Base-by-base conservation (phyloP, 2,329 filamentous ascomycete genomes). In the Anisogramma anomala region DNA sequence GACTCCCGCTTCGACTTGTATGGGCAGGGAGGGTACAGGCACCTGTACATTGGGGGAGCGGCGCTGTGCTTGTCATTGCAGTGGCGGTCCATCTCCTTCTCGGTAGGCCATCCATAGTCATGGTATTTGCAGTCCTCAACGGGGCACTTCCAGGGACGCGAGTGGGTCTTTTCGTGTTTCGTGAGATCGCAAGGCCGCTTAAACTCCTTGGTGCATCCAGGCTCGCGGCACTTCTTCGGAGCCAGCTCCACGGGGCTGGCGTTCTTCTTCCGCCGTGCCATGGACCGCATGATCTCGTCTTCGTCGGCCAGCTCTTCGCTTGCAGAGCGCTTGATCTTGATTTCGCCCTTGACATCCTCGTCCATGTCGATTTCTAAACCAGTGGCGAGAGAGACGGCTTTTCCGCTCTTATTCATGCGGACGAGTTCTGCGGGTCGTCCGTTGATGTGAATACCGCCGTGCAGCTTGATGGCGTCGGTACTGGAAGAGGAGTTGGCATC, bases 91-190 rank as follows among this genome's bases (percentile, higher is more conserved):
- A 88, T 84, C 65, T 96, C 91, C 66, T 98, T 96, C 64, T 96
- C 88, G 0, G 91, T 96, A 4, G 91, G 89, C 84, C 89, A 96
- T 36, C 91, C 91, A 53, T 84, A 78, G 25, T 82, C 74, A 59
- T 84, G 78, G 62, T 94, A 96, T 59, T 93, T 94, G 82, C 91
- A 96, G 33, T 75, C 79, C 30, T 73, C 57, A 17, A 84, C 69
- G 6, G 79, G 74, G 62, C 91, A 98, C 68, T 98, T 98, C 83
- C 84, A 95, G 8, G 89, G 91, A 26, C 91, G 84, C 42, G 85
- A 87, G 61, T 98, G 91, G 0, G 89, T 96, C 71, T 96, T 98
- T 66, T 94, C 84, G 64, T 98, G 91, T 70, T 96, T 96, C 51
- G 87, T 95, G 45, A 96, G 69, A 60, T 98, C 91, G 62, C 91